Conservation (phyloP, 768 basidiomycete genomes). For the Agaricus blazei region DNA sequence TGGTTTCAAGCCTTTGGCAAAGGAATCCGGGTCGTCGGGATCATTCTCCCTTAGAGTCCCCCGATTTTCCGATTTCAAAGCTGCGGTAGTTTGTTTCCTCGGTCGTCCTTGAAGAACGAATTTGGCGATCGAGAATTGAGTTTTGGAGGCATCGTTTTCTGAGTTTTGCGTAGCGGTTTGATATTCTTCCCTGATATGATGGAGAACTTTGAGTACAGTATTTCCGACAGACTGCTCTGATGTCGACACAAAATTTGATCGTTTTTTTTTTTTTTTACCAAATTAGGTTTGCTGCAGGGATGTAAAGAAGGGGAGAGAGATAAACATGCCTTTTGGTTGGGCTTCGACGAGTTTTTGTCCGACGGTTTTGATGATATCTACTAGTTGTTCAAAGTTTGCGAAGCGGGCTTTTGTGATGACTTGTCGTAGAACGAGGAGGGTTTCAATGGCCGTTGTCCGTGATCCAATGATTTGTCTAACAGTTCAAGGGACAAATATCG, state of each 20-base stretch:
- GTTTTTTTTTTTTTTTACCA: too few species aligned
- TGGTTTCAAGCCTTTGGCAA: constrained; percentile 78
- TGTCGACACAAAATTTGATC: not conserved
- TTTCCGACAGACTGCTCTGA: constrained; percentile 94
- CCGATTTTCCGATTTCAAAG: constrained; percentile 45
- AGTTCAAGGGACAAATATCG: too few species aligned
- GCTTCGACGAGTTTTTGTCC: constrained; percentile 83
- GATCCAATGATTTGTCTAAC: constrained; percentile 88
- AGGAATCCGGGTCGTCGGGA: constrained; percentile 72
- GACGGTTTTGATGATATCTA: constrained; percentile 71
- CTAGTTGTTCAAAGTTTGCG: constrained; percentile 79
- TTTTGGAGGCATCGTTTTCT: constrained; percentile 27
- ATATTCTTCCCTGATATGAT: constrained; percentile 94
- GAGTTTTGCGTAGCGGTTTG: constrained; percentile 64
- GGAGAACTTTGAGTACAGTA: constrained; percentile 87
- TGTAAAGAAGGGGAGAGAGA: not conserved
- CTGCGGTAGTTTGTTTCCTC: constrained; percentile 37
- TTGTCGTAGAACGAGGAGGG: constrained; percentile 80
- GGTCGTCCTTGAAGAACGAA: constrained; percentile 82
- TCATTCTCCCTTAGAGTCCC: constrained; percentile 64
- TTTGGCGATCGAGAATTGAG: constrained; percentile 67
- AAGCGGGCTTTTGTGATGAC: constrained; percentile 87
- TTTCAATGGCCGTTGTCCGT: constrained; percentile 83
- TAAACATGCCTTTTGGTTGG: constrained; percentile 81
- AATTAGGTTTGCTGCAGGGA: too few species aligned